phyloP scores from a whole-genome alignment of 345 rosid species.

The Populus deltoides region DNA sequence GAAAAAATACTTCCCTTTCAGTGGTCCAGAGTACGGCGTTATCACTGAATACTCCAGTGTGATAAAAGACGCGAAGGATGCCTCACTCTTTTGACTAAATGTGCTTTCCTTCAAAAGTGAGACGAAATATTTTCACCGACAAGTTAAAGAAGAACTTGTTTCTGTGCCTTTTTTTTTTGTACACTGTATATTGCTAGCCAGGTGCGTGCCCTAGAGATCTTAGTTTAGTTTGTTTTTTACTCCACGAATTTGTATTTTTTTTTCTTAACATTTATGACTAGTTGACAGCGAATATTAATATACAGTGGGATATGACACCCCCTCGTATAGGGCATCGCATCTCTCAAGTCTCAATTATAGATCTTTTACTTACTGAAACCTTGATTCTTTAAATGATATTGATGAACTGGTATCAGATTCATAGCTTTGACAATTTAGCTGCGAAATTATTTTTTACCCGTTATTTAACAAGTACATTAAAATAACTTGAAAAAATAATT shows the following conservation, averaged over 20 bases:
- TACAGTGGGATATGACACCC: neutral
- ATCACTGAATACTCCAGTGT: too few species aligned
- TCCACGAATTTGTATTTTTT: neutral
- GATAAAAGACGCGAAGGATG: neutral
- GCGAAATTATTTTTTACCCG: too few species aligned
- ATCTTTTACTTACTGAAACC: neutral
- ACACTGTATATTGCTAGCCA: too few species aligned
- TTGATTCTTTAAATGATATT: neutral
- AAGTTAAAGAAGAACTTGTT: neutral
- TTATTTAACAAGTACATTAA: too few species aligned
- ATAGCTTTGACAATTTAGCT: neutral
- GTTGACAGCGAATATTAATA: too few species aligned
- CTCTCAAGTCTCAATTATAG: too few species aligned
- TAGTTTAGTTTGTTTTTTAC: neutral
- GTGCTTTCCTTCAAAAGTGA: neutral
- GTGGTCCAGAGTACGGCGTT: too few species aligned
- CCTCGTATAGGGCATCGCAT: neutral
- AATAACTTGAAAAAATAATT: too few species aligned
- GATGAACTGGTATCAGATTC: conserved; percentile 4
- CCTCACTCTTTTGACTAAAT: neutral
- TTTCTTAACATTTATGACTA: too few species aligned
- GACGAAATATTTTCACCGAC: neutral
- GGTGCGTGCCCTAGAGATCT: too few species aligned
- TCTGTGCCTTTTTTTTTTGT: too few species aligned
- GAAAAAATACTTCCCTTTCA: too few species aligned